Evolutionary conservation across 2,329 filamentous ascomycete species (phyloP).

Genomic region (Penicillium polonicum): DNA sequence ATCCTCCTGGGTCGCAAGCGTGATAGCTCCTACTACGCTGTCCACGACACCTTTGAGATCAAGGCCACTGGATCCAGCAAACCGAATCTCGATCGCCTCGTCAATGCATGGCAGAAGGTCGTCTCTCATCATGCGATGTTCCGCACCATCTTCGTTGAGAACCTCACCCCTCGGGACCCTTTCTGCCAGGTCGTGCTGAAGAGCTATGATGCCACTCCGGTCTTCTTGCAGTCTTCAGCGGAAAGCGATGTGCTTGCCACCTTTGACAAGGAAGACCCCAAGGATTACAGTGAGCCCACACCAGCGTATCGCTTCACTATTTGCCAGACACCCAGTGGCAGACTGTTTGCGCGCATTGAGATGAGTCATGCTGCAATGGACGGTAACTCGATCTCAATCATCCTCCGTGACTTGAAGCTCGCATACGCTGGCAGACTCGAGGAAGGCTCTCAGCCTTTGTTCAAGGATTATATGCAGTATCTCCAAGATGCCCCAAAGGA

Average conservation of each 20-base stretch:
- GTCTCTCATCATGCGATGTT: constrained; percentile 37
- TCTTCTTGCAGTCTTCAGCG: constrained; percentile 31
- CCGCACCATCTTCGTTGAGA: constrained; percentile 40
- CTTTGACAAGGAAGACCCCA: constrained; percentile 30
- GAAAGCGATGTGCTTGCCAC: constrained; percentile 31
- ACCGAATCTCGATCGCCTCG: constrained; percentile 30
- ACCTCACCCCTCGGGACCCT: constrained; percentile 30
- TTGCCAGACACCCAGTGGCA: constrained; percentile 40
- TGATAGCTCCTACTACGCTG: constrained; percentile 38
- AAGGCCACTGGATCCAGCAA: constrained; percentile 11
- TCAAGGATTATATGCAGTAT: constrained; percentile 38
- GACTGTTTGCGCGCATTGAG: constrained; percentile 49
- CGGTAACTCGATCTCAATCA: constrained; percentile 51
- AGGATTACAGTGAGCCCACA: constrained; percentile 26
- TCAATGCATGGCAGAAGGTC: constrained; percentile 34
- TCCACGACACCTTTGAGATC: constrained; percentile 41
- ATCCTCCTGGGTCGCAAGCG: constrained; percentile 36
- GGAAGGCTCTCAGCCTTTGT: constrained; percentile 35
- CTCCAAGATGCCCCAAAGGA: constrained; percentile 27
- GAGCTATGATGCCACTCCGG: constrained; percentile 27
- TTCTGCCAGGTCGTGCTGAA: constrained; percentile 40
- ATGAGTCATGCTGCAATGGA: constrained; percentile 55
- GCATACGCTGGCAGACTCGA: constrained; percentile 48
- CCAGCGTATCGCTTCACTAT: constrained; percentile 50
- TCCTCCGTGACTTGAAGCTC: constrained; percentile 47